phyloP scores from a whole-genome alignment of 31 red algal species.

The Odonthalia washingtoniensis region DNA sequence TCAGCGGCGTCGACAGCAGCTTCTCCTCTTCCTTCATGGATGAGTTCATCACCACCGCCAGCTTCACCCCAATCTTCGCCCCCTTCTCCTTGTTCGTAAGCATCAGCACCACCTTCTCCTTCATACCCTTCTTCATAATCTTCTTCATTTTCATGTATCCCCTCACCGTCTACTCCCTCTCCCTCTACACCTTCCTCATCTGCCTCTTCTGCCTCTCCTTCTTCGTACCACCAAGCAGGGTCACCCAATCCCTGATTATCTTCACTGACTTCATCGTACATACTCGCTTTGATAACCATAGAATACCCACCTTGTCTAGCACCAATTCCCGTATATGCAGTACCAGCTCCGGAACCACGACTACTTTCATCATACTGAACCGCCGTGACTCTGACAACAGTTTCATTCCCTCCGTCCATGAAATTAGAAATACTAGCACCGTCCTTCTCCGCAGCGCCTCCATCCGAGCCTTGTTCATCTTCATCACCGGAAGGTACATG shows the following conservation, averaged over 20 bases:
- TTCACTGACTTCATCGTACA: slow-evolving; percentile 52
- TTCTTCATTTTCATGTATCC: slow-evolving; percentile 2
- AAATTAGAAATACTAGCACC: slow-evolving; percentile 2
- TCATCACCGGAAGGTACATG: slow-evolving; percentile 28
- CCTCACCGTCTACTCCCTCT: slow-evolving; percentile 21
- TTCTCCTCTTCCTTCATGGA: slow-evolving; percentile 27
- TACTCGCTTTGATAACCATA: slow-evolving; percentile 41
- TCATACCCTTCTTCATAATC: slow-evolving; percentile 1
- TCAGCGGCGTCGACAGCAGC: background rate
- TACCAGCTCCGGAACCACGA: background rate
- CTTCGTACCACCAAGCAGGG: slow-evolving; percentile 70
- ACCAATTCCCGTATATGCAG: background rate
- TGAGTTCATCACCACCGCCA: background rate
- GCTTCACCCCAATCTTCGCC: slow-evolving; percentile 16
- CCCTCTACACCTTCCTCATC: slow-evolving; percentile 24
- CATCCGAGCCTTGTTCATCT: too few species aligned
- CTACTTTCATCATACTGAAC: slow-evolving; percentile 42
- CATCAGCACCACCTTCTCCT: slow-evolving; percentile 31
- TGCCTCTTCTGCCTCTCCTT: slow-evolving; percentile 44
- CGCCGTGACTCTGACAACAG: slow-evolving; percentile 47
- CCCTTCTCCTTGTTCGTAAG: slow-evolving; percentile 25
- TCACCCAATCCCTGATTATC: slow-evolving; percentile 69
- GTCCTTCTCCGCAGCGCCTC: slow-evolving; percentile 12
- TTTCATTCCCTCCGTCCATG: slow-evolving; percentile 65
- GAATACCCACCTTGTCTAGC: slow-evolving; percentile 6